A percentile compares a stretch with the other conserved stretches of the same genome.
phyloP scores from a whole-genome alignment of 2,329 filamentous ascomycete genomes.

The Pseudocercospora eumusae region DNA sequence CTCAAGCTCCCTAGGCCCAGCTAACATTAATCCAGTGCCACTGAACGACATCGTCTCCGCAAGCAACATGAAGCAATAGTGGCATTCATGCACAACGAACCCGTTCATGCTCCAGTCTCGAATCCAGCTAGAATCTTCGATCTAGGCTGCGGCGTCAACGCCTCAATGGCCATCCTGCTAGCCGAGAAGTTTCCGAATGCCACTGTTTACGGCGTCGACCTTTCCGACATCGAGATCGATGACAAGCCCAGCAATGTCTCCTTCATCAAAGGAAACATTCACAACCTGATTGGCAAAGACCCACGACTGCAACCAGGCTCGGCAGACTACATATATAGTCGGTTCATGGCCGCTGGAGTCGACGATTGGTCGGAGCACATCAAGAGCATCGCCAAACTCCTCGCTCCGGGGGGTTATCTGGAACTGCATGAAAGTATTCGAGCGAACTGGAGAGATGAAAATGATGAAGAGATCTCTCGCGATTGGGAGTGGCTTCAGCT shows the following conservation, averaged over 20 bases:
- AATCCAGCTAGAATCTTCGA: too few relatives aligned
- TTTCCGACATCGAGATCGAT: slow-evolving; percentile 11
- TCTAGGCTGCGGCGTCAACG: too few relatives aligned
- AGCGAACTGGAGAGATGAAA: not conserved
- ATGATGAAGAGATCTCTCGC: slow-evolving; percentile 1
- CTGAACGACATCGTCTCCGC: too few relatives aligned
- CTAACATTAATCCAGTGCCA: too few relatives aligned
- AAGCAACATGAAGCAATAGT: too few relatives aligned
- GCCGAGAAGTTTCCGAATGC: too few relatives aligned
- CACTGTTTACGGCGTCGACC: slow-evolving; percentile 1
- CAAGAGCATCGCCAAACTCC: not conserved
- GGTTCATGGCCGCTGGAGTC: slow-evolving; percentile 13
- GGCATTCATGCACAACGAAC: too few relatives aligned
- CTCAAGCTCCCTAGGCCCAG: too few relatives aligned
- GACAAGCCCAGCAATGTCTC: slow-evolving; percentile 13
- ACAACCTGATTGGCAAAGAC: slow-evolving; percentile 16
- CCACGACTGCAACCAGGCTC: slow-evolving; percentile 9
- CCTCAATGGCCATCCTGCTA: too few relatives aligned
- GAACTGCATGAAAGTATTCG: too few relatives aligned
- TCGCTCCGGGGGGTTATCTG: too few relatives aligned
- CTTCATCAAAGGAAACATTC: slow-evolving; percentile 20
- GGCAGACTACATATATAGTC: slow-evolving; percentile 18
- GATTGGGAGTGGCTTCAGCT: slow-evolving; percentile 14
- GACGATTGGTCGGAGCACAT: slow-evolving; percentile 17
- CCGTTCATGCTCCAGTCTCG: too few relatives aligned